Evolutionary conservation across 768 basidiomycete species (phyloP).

Genomic region (Termitomyces sp.): DNA sequence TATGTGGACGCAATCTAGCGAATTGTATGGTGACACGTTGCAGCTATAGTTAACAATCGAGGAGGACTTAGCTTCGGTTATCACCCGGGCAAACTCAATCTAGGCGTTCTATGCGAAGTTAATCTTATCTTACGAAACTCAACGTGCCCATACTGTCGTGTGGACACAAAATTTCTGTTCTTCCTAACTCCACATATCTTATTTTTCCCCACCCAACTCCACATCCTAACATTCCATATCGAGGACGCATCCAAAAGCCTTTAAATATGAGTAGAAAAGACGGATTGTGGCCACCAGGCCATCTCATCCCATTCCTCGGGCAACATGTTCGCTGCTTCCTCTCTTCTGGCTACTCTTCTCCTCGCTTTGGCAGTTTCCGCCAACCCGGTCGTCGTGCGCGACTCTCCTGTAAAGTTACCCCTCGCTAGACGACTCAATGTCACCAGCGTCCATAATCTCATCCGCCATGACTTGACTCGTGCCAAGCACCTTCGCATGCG

Average conservation of each 20-base stretch:
- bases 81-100: neutral
- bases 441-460: constrained; percentile 44
- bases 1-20: neutral
- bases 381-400: constrained; percentile 39
- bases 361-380: constrained; percentile 46
- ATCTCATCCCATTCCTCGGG: neutral
- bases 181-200: neutral
- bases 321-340: constrained; percentile 36
- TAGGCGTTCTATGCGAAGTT: neutral
- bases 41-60: neutral
- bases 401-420: constrained; percentile 42
- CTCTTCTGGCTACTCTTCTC: constrained; percentile 40
- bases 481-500: constrained; percentile 39
- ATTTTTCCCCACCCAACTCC: no score
- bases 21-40: neutral
- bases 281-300: neutral
- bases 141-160: neutral
- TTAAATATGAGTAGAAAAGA: constrained; percentile 9
- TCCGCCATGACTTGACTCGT: constrained; percentile 50
- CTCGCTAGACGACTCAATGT: constrained; percentile 52
- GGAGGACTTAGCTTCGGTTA: neutral
- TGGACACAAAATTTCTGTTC: neutral
- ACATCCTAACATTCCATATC: neutral
- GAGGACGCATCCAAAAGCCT: constrained; percentile 1
- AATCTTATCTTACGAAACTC: constrained; percentile 1